phyloP scores from a whole-genome alignment of 495 filamentous ascomycete genomes.

The Hypoxylon lienhwacheense region DNA sequence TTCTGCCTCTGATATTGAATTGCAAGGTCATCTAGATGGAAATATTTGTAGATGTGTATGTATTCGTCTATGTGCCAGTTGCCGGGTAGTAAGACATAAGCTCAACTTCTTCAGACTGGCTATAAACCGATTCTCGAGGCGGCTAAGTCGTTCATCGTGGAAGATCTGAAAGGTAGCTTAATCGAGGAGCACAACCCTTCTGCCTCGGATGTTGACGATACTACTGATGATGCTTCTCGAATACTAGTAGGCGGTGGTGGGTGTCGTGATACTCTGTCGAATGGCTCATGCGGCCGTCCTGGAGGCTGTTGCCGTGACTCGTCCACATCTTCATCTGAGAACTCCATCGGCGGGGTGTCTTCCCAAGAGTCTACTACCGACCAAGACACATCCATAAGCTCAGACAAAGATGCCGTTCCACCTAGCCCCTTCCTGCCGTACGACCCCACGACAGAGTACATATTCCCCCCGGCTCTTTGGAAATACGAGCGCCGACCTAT shows the following conservation, averaged over 20 bases:
- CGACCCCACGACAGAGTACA: constrained; percentile 77
- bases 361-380: constrained; percentile 11
- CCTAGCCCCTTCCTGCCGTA: constrained; percentile 75
- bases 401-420: constrained; percentile 55
- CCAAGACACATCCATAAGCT: constrained; percentile 16
- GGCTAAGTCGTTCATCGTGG: constrained; percentile 63
- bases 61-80: neutral
- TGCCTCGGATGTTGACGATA: constrained; percentile 53
- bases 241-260: constrained; percentile 54
- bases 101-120: constrained; percentile 55
- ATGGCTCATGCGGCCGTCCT: constrained; percentile 51
- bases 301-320: constrained; percentile 46
- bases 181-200: constrained; percentile 47
- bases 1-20: constrained; percentile 54
- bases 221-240: constrained; percentile 45
- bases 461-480: constrained; percentile 74
- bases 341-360: constrained; percentile 11
- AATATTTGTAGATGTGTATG: constrained; percentile 75
- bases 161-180: constrained; percentile 44
- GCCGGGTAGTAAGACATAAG: neutral
- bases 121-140: constrained; percentile 86
- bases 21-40: constrained; percentile 78
- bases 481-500: constrained; percentile 72
- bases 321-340: constrained; percentile 23
- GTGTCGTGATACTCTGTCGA: constrained; percentile 50